Base-by-base conservation (phyloP, 202 grass and related monocot species). In the Brachypodium distachyon region DNA sequence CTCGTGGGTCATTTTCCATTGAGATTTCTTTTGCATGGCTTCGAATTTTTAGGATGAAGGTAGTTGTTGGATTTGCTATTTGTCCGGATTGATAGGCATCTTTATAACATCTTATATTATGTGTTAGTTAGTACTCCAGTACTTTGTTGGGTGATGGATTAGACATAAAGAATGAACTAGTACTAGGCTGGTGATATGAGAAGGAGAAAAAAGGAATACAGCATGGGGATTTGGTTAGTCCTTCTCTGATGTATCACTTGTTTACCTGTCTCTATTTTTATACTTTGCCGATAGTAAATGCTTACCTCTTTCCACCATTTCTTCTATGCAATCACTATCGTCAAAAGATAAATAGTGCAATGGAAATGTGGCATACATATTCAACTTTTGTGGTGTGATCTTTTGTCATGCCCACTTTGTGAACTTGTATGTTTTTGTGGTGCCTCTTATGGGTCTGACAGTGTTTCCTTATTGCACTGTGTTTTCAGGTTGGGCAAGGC, bases 401-500 rank as follows among this genome's bases (percentile, higher is more conserved):
- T 80, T 40, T 37, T 85, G 22, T 49, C 32, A 16, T 60, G 25
- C 22, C 7, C 37, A 71, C 8, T 39, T 63, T 56, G n/a, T 77
- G 11, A 54, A 69, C 27, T 1, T 40, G 27, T 8, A 17, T 11
- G 18, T 27, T 62, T 46, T 62, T 33, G 12, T 5, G 46, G 22
- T 31, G 37, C 54, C 12, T 14, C 19, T 28, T 19, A 63, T 5
- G 38, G 7, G 17, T 48, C 38, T 85, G 67, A 67, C 28, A 12
- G 23, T 51, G 31, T 33, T 73, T 84, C 19, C 36, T 73, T 62
- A 29, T 66, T 81, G 56, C 21, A 50, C 17, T 70, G 41, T 23
- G 53, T 83, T 2, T 70, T 31, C 86, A 99, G 96, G 81, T 99
- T 76, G 96, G 96, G 32, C 96, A 99, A 93, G 96, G 96, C 46